phyloP scores from a whole-genome alignment of 495 filamentous ascomycete genomes.

The Hamigera avellanea region DNA sequence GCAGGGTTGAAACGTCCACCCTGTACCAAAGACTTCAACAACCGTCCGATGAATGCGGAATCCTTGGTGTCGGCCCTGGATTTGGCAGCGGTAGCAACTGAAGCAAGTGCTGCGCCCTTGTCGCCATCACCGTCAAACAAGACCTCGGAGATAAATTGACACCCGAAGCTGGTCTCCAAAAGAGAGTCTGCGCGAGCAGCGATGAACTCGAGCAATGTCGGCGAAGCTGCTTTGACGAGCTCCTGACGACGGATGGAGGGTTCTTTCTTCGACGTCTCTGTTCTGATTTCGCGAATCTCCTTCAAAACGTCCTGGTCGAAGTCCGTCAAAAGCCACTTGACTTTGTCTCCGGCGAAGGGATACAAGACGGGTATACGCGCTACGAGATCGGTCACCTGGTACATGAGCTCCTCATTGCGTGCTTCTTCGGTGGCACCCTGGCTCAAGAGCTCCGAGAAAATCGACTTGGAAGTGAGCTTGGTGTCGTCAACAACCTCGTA shows the following conservation, averaged over 20 bases:
- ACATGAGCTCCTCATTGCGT: slow-evolving; percentile 47
- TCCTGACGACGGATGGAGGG: slow-evolving; percentile 62
- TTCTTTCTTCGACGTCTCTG: slow-evolving; percentile 84
- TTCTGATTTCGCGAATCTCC: slow-evolving; percentile 64
- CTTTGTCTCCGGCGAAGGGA: slow-evolving; percentile 61
- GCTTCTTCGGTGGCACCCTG: slow-evolving; percentile 47
- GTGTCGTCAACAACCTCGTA: slow-evolving; percentile 93
- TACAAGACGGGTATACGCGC: slow-evolving; percentile 76
- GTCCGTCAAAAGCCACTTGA: slow-evolving; percentile 54
- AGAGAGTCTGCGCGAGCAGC: slow-evolving; percentile 53
- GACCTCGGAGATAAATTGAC: slow-evolving; percentile 74
- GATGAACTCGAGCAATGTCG: slow-evolving; percentile 61
- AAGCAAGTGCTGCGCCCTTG: slow-evolving; percentile 55
- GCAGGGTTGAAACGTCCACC: slow-evolving; percentile 73
- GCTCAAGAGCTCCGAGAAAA: slow-evolving; percentile 72
- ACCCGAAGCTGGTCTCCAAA: slow-evolving; percentile 65
- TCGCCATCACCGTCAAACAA: slow-evolving; percentile 65
- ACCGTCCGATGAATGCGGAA: slow-evolving; percentile 58
- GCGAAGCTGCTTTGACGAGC: slow-evolving; percentile 45
- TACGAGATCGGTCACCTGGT: slow-evolving; percentile 52
- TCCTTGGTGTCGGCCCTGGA: slow-evolving; percentile 47
- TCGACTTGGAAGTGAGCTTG: slow-evolving; percentile 68
- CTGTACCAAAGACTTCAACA: slow-evolving; percentile 80
- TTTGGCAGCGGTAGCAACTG: slow-evolving; percentile 57
- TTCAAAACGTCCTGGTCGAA: slow-evolving; percentile 52